Evolutionary conservation across 169 alveolate genomes (phyloP).

Genomic region (Plasmodium fragile): DNA sequence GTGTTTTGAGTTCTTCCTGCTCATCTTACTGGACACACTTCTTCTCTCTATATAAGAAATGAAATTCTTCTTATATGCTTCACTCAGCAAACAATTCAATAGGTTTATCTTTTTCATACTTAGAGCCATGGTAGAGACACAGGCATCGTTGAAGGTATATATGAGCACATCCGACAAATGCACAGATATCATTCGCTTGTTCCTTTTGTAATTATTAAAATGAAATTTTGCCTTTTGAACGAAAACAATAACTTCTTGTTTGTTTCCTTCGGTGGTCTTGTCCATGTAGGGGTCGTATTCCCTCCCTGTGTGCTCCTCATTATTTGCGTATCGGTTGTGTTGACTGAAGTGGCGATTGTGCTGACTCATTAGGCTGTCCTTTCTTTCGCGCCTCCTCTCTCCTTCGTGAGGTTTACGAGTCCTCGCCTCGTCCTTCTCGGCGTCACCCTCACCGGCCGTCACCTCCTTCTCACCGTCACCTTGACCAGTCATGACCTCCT

Average conservation of each 20-base stretch:
- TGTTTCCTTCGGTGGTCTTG: neutral
- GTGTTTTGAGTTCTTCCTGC: conserved; percentile 10
- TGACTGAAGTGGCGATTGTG: neutral
- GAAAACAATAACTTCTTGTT: conserved; percentile 19
- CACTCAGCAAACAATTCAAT: conserved; percentile 19
- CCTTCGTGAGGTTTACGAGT: neutral
- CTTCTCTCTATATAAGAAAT: neutral
- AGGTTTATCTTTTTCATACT: conserved; percentile 32
- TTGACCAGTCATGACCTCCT: neutral
- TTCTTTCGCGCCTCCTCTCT: neutral
- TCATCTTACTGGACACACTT: neutral
- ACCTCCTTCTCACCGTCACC: neutral
- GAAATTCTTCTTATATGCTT: neutral
- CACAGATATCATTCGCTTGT: conserved; percentile 44
- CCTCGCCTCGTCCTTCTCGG: neutral
- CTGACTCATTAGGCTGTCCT: neutral
- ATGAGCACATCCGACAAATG: conserved; percentile 31
- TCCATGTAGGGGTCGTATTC: neutral
- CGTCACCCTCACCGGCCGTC: neutral
- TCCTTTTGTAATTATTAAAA: conserved; percentile 54
- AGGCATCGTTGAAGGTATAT: neutral
- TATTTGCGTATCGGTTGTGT: neutral
- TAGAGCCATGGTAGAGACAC: conserved; percentile 4
- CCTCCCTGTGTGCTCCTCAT: neutral
- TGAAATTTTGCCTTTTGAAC: conserved; percentile 25